Base-by-base conservation (phyloP, 257 asterid species). In the Echium plantagineum region DNA sequence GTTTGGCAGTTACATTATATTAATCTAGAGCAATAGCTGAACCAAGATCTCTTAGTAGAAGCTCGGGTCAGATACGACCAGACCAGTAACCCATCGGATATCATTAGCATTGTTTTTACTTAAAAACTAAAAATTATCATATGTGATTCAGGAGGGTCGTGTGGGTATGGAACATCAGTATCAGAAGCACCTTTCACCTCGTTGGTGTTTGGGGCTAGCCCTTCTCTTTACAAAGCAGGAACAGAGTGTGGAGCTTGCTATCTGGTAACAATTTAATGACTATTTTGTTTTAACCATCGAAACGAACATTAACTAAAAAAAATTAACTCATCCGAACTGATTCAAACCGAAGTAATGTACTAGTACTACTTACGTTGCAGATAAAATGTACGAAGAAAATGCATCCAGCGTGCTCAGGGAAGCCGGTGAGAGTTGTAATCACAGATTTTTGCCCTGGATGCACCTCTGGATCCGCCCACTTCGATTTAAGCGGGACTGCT, bases 191-290 rank as follows among this genome's bases (percentile, higher is more conserved):
- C 90, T 28, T 84, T 78, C 69, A 80, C 95, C 18, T 84, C 94
- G 5, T 48, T 84, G 32, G 87, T 84, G 6, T 72, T 87, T 10
- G 94, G 82, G 30, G 72, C 75, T 3, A 89, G 95, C 4, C 89
- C 89, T 8, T 76, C 94, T 8, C 83, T 86, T 1, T 86, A 80
- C 66, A 80, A 84, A 30, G 72, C 85, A 1, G 95, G 95, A 72
- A 78, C 65, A 63, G 85, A 74, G 74, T 86, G 95, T 66, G 95
- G 94, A 61, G 90, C 87, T 68, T 86, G 94, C 66, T 86, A 84
- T 69, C 17, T 64, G 80, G 93, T 85, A 59, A 0, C 6, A 24
- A 24, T 24, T 3, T 24, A 24, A 24, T 24, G 26, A 24, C 26
- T 24, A 24, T 24, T 24, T 24, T 24, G 3, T 1, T 24, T 24